Percentiles rank a stretch among this genome's conserved stretches.
Evolutionary conservation across 1,284 basidiomycete genomes (phyloP).

Genomic region (Vanrija sp.): DNA sequence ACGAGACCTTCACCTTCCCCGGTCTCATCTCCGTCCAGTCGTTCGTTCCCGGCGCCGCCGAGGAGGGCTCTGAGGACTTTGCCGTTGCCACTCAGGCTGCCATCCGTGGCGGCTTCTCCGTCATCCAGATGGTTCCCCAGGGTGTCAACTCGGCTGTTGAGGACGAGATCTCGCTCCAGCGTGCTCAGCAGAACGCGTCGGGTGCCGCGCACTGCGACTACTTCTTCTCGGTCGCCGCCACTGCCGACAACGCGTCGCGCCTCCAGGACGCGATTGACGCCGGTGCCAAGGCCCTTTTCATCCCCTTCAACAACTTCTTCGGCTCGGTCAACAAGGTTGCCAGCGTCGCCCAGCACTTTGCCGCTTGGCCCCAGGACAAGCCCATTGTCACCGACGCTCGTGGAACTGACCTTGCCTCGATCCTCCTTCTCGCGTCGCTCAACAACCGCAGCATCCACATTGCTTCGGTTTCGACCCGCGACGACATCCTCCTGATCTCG

Average conservation of each 20-base stretch:
- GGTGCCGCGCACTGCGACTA: constrained; percentile 78
- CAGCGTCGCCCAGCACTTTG: constrained; percentile 77
- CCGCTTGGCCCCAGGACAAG: constrained; percentile 85
- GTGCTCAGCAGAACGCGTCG: constrained; percentile 62
- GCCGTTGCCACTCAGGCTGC: constrained; percentile 70
- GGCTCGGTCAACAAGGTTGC: constrained; percentile 56
- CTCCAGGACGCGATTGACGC: constrained; percentile 70
- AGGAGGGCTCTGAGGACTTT: constrained; percentile 62
- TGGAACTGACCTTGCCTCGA: constrained; percentile 86
- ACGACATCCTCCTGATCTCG: constrained; percentile 86
- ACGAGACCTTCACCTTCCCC: constrained; percentile 84
- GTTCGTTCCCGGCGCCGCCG: constrained; percentile 71
- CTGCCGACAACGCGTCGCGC: constrained; percentile 61
- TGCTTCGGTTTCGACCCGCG: constrained; percentile 82
- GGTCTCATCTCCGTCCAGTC: constrained; percentile 85
- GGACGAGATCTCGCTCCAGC: constrained; percentile 65
- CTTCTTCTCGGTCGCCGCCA: constrained; percentile 73
- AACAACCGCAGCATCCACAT: constrained; percentile 88
- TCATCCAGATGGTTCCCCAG: constrained; percentile 70
- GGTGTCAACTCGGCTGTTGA: constrained; percentile 62
- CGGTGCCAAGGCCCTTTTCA: constrained; percentile 76
- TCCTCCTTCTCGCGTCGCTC: constrained; percentile 87
- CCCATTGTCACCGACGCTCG: constrained; percentile 91
- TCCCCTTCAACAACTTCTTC: constrained; percentile 66
- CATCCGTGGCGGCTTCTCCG: constrained; percentile 81